These are phyloP conservation scores for Nepenthes alata DNA, from an alignment of 179 eudicot genomes.

Conservation along the genomic window DNA sequence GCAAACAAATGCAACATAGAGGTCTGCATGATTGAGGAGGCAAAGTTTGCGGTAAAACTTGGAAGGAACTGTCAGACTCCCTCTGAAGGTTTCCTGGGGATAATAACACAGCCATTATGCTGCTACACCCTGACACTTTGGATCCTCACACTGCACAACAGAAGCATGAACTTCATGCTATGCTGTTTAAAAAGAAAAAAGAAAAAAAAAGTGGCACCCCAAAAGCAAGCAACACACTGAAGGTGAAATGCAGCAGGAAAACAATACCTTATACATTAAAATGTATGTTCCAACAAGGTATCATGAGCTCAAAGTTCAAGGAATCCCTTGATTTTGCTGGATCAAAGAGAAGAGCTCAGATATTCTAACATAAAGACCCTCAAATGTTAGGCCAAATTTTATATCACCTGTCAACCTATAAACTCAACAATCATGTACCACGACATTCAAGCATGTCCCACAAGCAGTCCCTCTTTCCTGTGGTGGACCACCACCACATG, in stretches of 20 bases:
- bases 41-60: conserved; percentile 85
- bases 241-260: not conserved
- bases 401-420: too few species aligned
- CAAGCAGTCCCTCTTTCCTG: too few species aligned
- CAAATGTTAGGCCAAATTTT: too few species aligned
- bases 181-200: not conserved
- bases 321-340: too few species aligned
- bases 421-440: too few species aligned
- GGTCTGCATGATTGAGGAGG: conserved; percentile 83
- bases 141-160: conserved; percentile 72
- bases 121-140: conserved; percentile 76
- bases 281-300: too few species aligned
- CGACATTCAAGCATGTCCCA: too few species aligned
- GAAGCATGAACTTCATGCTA: conserved; percentile 1
- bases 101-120: conserved; percentile 75
- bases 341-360: too few species aligned
- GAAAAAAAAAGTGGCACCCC: not conserved
- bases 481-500: too few species aligned
- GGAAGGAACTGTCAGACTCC: conserved; percentile 48
- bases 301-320: too few species aligned
- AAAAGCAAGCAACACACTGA: not conserved
- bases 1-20: conserved; percentile 43
- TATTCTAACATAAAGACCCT: too few species aligned
- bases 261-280: too few species aligned
- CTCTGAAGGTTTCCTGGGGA: conserved; percentile 74